Evolutionary conservation across 768 basidiomycete species (phyloP), one percentile per base, ranked within the genome.

Genomic region (Dacryopinax primogenitus): DNA sequence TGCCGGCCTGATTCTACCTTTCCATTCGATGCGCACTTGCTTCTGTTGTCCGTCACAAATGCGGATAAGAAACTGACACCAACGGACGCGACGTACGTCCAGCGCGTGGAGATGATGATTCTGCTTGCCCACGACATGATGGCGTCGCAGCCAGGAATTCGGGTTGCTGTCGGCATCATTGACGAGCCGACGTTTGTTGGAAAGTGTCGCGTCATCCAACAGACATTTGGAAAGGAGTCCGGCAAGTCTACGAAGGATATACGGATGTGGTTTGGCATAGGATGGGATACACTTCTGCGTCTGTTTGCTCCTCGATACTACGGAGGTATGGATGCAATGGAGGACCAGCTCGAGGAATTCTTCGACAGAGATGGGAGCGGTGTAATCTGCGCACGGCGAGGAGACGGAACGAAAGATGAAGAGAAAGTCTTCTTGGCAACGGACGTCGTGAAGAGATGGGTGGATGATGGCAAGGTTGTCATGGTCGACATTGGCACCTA

Each of bases 161-260:
- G 87, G 65, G 78, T 88, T 35, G 92, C 90, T 0, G 81, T 95
- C 6, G 94, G 83, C 7, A 81, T 93, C 68, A 83, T 91, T 66
- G 83, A 92, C 72, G 90, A 92, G 70, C 91, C 93, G 12, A 90
- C 86, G 0, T 96, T 97, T 73, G 87, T 89, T 28, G 83, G 85
- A 18, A 97, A 97, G 76, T 86, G 67, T 65, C 15, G 34, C 69
- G 63, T 37, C 58, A 23, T 39, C 51, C 58, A 34, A 15, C 6
- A 18, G 3, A 34, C 33, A 30, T 33, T 44, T 37, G 45, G 41
- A 23, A 32, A 23, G 23, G 63, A 11, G 28, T 16, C 33, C n/a
- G 23, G 35, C 13, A 36, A 41, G 33, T 23, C 34, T 13, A 66
- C 23, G 30, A 34, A 30, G 62, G 63, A 26, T 63, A 67, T 79